These are phyloP conservation scores for Aspergillus sp. DNA, from an alignment of 2,329 filamentous ascomycete genomes.

Conservation along the genomic window DNA sequence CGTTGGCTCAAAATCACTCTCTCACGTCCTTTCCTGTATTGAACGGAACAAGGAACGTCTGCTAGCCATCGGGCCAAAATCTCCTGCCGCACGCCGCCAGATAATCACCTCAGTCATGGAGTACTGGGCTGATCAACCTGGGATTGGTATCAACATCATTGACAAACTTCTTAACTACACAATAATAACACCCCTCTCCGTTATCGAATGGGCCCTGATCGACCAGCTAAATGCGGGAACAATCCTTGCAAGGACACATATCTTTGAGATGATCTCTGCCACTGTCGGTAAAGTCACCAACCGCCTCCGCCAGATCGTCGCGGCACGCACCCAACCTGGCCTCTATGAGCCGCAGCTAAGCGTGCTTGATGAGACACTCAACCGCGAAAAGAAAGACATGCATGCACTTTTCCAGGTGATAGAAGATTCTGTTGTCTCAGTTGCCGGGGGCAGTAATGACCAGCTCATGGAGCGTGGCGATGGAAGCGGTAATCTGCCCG, in stretches of 20 bases:
- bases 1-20: slow-evolving; percentile 92
- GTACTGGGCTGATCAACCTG: slow-evolving; percentile 92
- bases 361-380: slow-evolving; percentile 65
- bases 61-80: slow-evolving; percentile 72
- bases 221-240: slow-evolving; percentile 65
- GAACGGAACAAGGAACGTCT: slow-evolving; percentile 91
- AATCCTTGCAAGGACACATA: slow-evolving; percentile 69
- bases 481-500: slow-evolving; percentile 50
- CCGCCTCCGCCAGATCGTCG: slow-evolving; percentile 77
- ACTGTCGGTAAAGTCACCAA: slow-evolving; percentile 89
- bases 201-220: slow-evolving; percentile 85
- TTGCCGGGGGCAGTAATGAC: slow-evolving; percentile 73
- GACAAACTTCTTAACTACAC: slow-evolving; percentile 98
- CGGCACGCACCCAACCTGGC: slow-evolving; percentile 59
- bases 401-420: slow-evolving; percentile 77
- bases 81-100: slow-evolving; percentile 75
- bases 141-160: slow-evolving; percentile 86
- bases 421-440: slow-evolving; percentile 71
- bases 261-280: slow-evolving; percentile 86
- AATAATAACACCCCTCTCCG: slow-evolving; percentile 80
- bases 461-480: slow-evolving; percentile 68
- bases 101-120: slow-evolving; percentile 87
- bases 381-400: slow-evolving; percentile 71
- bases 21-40: slow-evolving; percentile 92
- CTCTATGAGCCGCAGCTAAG: slow-evolving; percentile 55